Base-by-base conservation (phyloP, 2,329 filamentous ascomycete genomes). In the Aspergillus neoniger region DNA sequence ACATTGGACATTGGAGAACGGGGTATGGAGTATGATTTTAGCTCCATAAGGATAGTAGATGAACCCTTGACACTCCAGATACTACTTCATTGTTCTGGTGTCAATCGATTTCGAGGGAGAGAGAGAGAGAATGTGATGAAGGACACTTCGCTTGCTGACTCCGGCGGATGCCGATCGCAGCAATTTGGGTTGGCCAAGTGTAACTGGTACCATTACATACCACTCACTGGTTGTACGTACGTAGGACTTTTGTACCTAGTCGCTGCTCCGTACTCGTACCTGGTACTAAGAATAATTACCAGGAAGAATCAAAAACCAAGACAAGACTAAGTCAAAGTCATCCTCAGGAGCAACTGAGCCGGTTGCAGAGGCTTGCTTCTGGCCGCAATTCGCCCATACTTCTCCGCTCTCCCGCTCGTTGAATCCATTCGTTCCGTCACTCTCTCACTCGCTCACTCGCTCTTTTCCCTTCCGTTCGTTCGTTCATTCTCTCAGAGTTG, bases 351-450 rank as follows among this genome's bases (percentile, higher is more conserved):
- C 47, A 38, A 43, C 30, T 30, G 30, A 54, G 47, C 58, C 43
- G 57, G 57, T 39, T 44, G 51, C 54, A 39, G 54, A 55, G 52
- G 49, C 61, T 55, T 53, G 36, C 49, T 25, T 36, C 47, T 52
- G 43, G 17, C 43, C 44, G 55, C 50, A 23, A 30, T 53, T 23
- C 48, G 48, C 50, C 52, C 61, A 54, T 49, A 36, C 32, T 59
- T 56, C 57, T 61, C 49, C 58, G 63, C 32, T 36, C 63, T 65
- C 64, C 67, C 67, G 66, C 66, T 69, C 66, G 67, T 63, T 64
- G 63, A 66, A 64, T 66, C 63, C 53, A 23, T 43, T 55, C 21
- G 51, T 55, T 62, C 64, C 59, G 49, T 67, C 64, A 63, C 66
- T 67, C 70, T 67, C 70, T 32, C 59, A 59, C 52, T 61, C 48